Evolutionary conservation across 2,329 filamentous ascomycete species (phyloP).

Genomic region (Aspergillus sp.): DNA sequence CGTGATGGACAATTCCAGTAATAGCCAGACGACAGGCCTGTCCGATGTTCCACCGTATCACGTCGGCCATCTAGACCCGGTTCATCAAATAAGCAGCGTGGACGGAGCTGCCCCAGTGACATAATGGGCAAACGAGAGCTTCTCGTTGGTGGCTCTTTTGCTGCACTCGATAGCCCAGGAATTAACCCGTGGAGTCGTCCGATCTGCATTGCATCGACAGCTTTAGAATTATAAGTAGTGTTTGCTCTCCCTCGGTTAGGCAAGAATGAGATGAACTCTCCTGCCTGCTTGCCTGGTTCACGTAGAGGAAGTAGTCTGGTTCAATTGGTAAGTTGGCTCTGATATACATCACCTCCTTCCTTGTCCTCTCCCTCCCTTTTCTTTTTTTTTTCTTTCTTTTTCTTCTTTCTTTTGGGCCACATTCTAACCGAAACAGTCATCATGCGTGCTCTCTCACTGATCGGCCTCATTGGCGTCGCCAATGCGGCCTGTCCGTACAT

Average conservation of each 20-base stretch:
- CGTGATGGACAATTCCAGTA: not conserved
- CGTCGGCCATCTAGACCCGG: not conserved
- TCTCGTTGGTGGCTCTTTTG: not conserved
- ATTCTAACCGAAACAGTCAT: not conserved
- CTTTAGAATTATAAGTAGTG: not conserved
- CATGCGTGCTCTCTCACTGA: slow-evolving; percentile 26
- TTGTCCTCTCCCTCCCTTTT: not conserved
- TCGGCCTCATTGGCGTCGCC: slow-evolving; percentile 33
- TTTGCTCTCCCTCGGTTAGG: not conserved
- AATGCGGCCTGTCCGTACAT: slow-evolving; percentile 42
- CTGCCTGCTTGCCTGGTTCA: too few relatives aligned
- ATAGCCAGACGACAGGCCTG: not conserved
- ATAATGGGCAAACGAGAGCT: not conserved
- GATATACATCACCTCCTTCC: not conserved
- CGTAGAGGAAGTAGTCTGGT: not conserved
- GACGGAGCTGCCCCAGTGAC: not conserved
- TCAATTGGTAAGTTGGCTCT: not conserved
- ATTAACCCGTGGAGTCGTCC: not conserved
- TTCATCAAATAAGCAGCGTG: not conserved
- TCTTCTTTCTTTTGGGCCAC: not conserved
- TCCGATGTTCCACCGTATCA: not conserved
- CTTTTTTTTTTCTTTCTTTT: not conserved
- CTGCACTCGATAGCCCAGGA: not conserved
- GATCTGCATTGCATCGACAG: not conserved
- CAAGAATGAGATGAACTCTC: not conserved